Evolutionary conservation across 2,329 filamentous ascomycete species (phyloP), one percentile per base, ranked within the genome.

Genomic region (Fusarium dlaminii): DNA sequence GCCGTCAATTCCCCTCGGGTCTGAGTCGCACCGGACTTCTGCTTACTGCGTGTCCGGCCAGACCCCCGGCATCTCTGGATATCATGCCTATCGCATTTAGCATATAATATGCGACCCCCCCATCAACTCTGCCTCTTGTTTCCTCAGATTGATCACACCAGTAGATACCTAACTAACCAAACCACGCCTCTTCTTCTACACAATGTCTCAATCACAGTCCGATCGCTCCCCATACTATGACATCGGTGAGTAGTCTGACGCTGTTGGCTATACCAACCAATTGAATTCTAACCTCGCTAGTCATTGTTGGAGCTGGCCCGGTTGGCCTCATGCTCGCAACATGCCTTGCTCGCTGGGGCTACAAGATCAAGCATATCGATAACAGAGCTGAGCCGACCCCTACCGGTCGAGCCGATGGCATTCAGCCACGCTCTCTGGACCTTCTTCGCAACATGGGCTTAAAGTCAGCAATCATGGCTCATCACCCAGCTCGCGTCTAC

Each of bases 311-410:
- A 73, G 95, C 95, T 63, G 95, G 95, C 22, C 95, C 95, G 8
- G 94, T 95, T 45, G 95, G 95, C 63, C 89, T 98, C 66, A 91
- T 97, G 84, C 88, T 98, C 30, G 96, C 94, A 14, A 95, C 95
- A 36, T 96, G 93, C 80, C 89, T 98, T 70, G 93, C 94, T 69
- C 89, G 95, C 85, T 98, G 95, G 94, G 95, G 95, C 27, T 98
- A 98, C 87, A 94, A 91, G 82, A 94, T 98, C 83, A 97, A 96
- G 86, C 94, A 98, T 84, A 94, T 98, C 80, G 95, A 98, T 84
- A 97, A 97, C 83, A 89, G 95, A 67, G 87, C 94, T 5, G 93
- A 96, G 79, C 95, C 95, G 22, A 98, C 95, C 18, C 80, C 90
- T 6, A 97, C 94, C 27, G 95, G 95, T 60, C 93, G 95, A 73